These are phyloP conservation scores for Nectriaceae sp. DNA, from an alignment of 2,329 filamentous ascomycete species.

Conservation along the genomic window DNA sequence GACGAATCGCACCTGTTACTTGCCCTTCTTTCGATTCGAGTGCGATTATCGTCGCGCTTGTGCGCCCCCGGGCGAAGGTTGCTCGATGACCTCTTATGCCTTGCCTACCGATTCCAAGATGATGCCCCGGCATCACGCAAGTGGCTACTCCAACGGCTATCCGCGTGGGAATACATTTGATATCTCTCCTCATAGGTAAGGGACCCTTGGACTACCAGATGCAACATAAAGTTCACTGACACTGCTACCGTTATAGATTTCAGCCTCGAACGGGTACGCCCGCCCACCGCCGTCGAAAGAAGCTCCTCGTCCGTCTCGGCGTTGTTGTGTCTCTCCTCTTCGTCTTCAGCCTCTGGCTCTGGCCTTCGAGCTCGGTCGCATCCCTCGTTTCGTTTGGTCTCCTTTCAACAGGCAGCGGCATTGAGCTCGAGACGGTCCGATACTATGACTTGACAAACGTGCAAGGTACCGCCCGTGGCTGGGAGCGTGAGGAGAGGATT, in stretches of 20 bases:
- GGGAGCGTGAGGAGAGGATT: constrained; percentile 95
- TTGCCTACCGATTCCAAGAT: constrained; percentile 53
- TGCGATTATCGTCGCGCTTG: neutral
- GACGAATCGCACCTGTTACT: neutral
- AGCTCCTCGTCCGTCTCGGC: constrained; percentile 69
- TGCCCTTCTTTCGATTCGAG: neutral
- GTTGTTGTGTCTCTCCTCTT: constrained; percentile 59
- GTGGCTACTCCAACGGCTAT: constrained; percentile 82
- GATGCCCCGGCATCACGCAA: constrained; percentile 81
- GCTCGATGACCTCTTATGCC: constrained; percentile 34
- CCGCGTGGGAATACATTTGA: constrained; percentile 78
- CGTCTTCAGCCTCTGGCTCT: constrained; percentile 74
- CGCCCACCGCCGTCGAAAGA: constrained; percentile 71
- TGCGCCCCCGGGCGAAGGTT: neutral
- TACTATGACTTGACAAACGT: constrained; percentile 96
- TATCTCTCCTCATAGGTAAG: constrained; percentile 86
- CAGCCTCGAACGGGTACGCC: constrained; percentile 77
- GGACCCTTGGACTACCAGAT: neutral
- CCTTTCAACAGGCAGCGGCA: constrained; percentile 65
- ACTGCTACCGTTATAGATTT: constrained; percentile 48
- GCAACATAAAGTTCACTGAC: no score
- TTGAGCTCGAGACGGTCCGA: constrained; percentile 89
- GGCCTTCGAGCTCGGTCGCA: constrained; percentile 64
- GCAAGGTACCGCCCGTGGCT: constrained; percentile 86
- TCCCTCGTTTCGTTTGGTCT: constrained; percentile 71